A percentile compares a stretch with the other conserved stretches of the same genome.
phyloP scores from a whole-genome alignment of 352 stramenopile species.

The Phytophthora cryptogea region DNA sequence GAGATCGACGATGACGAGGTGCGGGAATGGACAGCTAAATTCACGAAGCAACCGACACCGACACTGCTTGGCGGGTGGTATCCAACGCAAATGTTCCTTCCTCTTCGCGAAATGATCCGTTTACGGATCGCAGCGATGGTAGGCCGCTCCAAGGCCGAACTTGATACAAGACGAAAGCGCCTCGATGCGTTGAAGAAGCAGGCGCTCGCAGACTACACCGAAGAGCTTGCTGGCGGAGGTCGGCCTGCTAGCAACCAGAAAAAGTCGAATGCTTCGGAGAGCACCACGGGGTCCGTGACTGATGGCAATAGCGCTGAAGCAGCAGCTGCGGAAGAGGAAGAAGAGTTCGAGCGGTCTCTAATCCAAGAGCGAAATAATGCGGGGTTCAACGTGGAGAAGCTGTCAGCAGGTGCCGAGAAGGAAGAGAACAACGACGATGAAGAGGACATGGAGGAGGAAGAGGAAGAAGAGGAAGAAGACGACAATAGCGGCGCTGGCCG shows the following conservation, averaged over 20 bases:
- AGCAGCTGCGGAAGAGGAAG: conserved; percentile 27
- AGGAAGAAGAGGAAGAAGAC: conserved; percentile 34
- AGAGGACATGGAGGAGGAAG: conserved; percentile 39
- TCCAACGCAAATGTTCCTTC: conserved; percentile 79
- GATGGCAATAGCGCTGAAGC: conserved; percentile 17
- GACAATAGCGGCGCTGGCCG: conserved; percentile 20
- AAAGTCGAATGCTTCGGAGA: conserved; percentile 19
- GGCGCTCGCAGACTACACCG: conserved; percentile 57
- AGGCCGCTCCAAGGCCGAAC: conserved; percentile 66
- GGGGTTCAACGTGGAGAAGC: conserved; percentile 18
- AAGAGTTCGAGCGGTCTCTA: conserved; percentile 50
- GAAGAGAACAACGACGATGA: conserved; percentile 48
- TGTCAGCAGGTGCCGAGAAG: conserved; percentile 14
- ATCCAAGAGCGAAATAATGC: conserved; percentile 29
- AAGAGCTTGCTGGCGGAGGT: conserved; percentile 40
- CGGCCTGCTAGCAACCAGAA: conserved; percentile 19
- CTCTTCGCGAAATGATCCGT: conserved; percentile 77
- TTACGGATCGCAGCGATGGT: conserved; percentile 75
- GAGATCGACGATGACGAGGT: conserved; percentile 78
- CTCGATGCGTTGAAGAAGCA: conserved; percentile 81
- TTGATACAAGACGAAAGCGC: conserved; percentile 64
- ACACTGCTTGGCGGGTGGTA: conserved; percentile 79
- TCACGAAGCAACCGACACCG: conserved; percentile 45
- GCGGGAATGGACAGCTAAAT: conserved; percentile 52
- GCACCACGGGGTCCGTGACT: conserved; percentile 5